Evolutionary conservation across 768 basidiomycete genomes (phyloP), one percentile per base, ranked within the genome.

Genomic region (Leccinum uliginosum): DNA sequence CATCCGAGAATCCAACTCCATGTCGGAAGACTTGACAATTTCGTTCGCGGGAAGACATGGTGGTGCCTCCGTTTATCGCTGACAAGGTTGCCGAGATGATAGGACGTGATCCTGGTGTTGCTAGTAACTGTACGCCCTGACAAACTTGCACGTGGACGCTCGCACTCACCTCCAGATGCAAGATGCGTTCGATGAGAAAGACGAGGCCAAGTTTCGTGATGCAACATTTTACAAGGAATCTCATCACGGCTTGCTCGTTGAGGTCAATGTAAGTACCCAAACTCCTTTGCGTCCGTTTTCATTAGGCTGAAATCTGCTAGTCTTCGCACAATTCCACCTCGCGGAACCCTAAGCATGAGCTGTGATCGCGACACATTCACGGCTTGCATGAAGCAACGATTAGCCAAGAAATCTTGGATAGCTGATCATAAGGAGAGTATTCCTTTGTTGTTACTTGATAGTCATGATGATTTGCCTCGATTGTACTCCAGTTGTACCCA

Each of bases 1-100:
- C 4, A 80, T 85, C 0, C 77, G 84, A 0, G 78, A 6, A 67
- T 85, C 32, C 84, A 85, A 59, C 75, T 80, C 7, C 74, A 72
- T 51, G 82, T 83, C 4, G 71, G 70, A 51, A 75, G 78, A 58
- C 49, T 85, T 43, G 65, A 71, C 34, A 83, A 83, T 62, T 85
- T 79, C 62, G 84, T 84, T 49, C 78, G 83, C 8, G 80, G 83
- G 9, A 77, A 79, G 66, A 84, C 83, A 0, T 85, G 83, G 68
- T 85, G 21, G 74, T 80, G 3, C 64, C 75, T 6, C 72, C 75
- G 2, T 83, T 83, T 54, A 70, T 76, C 17, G 66, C 68, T 9
- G 76, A 76, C 2, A 71, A 71, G 38, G 66, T 83, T 14, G 59
- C 71, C 1, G 69, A 74, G 34, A 67, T 83, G 17, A 66, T 76